Evolutionary conservation across 2,329 filamentous ascomycete genomes (phyloP).

Genomic region (Aspergillus pseudoviridinutans): DNA sequence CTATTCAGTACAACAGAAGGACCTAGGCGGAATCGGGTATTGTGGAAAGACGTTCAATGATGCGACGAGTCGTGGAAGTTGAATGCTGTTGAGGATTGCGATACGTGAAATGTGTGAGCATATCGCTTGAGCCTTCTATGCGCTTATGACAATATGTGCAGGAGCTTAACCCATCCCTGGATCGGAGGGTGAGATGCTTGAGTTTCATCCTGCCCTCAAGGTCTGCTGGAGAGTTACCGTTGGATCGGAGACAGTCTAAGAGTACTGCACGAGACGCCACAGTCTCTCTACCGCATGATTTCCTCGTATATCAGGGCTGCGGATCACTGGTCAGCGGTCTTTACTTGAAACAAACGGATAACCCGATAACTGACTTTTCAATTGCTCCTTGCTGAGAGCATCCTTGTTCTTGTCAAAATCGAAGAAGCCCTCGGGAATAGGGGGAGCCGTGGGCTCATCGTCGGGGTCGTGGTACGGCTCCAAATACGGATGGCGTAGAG

Average conservation of each 20-base stretch:
- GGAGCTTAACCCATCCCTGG: slow-evolving; percentile 4
- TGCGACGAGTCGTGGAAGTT: background rate
- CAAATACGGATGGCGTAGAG: slow-evolving; percentile 93
- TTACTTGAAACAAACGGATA: background rate
- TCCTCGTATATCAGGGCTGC: slow-evolving; percentile 88
- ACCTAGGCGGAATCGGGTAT: background rate
- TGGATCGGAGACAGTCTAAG: background rate
- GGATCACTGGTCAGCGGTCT: slow-evolving; percentile 2
- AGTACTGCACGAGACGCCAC: background rate
- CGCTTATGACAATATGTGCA: slow-evolving; percentile 16
- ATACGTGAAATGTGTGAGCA: slow-evolving; percentile 9
- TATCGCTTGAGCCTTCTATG: slow-evolving; percentile 12
- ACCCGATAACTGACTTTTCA: slow-evolving; percentile 63
- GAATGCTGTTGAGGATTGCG: background rate
- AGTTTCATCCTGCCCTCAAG: background rate
- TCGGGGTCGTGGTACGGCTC: slow-evolving; percentile 99
- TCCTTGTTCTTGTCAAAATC: slow-evolving; percentile 99
- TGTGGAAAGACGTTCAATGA: slow-evolving; percentile 1
- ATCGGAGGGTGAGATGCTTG: background rate
- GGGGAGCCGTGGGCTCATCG: slow-evolving; percentile 92
- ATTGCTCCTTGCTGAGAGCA: slow-evolving; percentile 92
- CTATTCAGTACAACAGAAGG: background rate
- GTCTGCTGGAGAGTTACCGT: background rate
- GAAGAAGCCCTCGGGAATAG: slow-evolving; percentile 98
- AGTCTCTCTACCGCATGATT: slow-evolving; percentile 65